A percentile compares a stretch with the other conserved stretches of the same genome.
Evolutionary conservation across 495 filamentous ascomycete genomes (phyloP).

Genomic region (Delitschia confertaspora): DNA sequence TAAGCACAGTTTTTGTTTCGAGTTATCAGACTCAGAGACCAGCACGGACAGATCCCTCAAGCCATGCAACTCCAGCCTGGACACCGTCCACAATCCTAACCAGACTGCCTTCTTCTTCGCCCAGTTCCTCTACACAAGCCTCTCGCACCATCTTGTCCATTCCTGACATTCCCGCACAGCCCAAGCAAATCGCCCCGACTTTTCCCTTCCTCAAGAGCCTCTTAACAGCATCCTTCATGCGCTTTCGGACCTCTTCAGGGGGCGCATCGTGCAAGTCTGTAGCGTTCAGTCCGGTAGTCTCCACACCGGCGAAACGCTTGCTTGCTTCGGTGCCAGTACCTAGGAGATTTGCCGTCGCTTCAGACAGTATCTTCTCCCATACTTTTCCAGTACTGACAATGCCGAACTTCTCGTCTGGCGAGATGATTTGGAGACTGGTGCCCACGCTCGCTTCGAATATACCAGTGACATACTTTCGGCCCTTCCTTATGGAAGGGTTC

Average conservation of each 20-base stretch:
- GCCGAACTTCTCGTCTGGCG: conserved; percentile 56
- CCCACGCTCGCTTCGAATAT: conserved; percentile 79
- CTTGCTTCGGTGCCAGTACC: conserved; percentile 31
- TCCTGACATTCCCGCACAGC: conserved; percentile 89
- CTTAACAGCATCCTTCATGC: conserved; percentile 56
- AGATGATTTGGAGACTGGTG: conserved; percentile 45
- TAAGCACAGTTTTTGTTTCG: too few relatives aligned
- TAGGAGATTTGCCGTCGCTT: conserved; percentile 50
- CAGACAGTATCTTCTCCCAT: conserved; percentile 65
- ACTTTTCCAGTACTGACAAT: conserved; percentile 81
- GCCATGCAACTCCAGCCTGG: conserved; percentile 60
- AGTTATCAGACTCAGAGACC: conserved; percentile 26
- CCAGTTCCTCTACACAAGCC: conserved; percentile 56
- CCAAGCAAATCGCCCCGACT: conserved; percentile 62
- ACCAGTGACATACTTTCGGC: conserved; percentile 56
- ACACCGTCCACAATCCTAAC: conserved; percentile 81
- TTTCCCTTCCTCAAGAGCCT: conserved; percentile 48
- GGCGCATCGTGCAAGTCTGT: conserved; percentile 65
- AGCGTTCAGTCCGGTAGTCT: conserved; percentile 76
- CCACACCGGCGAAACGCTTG: conserved; percentile 61
- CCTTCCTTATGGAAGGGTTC: conserved; percentile 18
- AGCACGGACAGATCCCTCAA: conserved; percentile 44
- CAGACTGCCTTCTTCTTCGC: conserved; percentile 46
- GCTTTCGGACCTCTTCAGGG: conserved; percentile 51
- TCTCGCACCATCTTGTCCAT: conserved; percentile 71